Evolutionary conservation across 148 eudicot species (phyloP).

Genomic region (Vaccinium myrtillus): DNA sequence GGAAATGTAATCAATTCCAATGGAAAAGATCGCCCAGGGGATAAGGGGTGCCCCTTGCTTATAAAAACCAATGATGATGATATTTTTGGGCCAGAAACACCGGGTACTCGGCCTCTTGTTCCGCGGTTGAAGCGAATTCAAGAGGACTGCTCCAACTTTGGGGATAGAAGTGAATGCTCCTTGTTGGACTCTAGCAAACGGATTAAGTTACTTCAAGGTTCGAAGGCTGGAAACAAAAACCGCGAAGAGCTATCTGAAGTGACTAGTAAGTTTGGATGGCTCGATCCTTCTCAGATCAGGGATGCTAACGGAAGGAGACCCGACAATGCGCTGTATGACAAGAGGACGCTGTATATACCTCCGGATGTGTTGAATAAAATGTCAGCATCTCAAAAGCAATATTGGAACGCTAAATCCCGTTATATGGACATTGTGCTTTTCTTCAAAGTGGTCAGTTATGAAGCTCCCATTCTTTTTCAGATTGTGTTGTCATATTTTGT

Average conservation of each 20-base stretch:
- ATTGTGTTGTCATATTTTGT: background rate
- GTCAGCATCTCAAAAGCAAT: constrained; percentile 98
- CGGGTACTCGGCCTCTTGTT: constrained; percentile 64
- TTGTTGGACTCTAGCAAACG: constrained; percentile 51
- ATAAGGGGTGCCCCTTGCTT: constrained; percentile 26
- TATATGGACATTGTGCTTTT: constrained; percentile 90
- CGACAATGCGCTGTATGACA: constrained; percentile 66
- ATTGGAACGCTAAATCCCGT: constrained; percentile 81
- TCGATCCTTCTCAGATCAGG: constrained; percentile 70
- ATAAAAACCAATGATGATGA: constrained; percentile 31
- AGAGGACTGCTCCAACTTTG: constrained; percentile 47
- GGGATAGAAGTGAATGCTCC: constrained; percentile 28
- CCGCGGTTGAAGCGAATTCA: constrained; percentile 80
- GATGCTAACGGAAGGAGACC: constrained; percentile 91
- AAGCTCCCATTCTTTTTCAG: background rate
- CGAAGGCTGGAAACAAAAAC: constrained; percentile 27
- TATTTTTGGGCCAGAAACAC: constrained; percentile 63
- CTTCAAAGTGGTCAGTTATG: constrained; percentile 91
- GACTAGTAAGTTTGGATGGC: constrained; percentile 87
- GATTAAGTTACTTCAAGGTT: constrained; percentile 46
- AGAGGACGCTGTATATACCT: constrained; percentile 82
- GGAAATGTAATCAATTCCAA: constrained; percentile 18
- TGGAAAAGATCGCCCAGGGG: constrained; percentile 20
- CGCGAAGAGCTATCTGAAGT: constrained; percentile 37
- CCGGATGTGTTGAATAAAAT: constrained; percentile 75